A percentile compares a stretch with the other conserved stretches of the same genome.
These are phyloP conservation scores for Diaporthe sp. DNA, from an alignment of 2,329 filamentous ascomycete genomes.

Conservation along the genomic window DNA sequence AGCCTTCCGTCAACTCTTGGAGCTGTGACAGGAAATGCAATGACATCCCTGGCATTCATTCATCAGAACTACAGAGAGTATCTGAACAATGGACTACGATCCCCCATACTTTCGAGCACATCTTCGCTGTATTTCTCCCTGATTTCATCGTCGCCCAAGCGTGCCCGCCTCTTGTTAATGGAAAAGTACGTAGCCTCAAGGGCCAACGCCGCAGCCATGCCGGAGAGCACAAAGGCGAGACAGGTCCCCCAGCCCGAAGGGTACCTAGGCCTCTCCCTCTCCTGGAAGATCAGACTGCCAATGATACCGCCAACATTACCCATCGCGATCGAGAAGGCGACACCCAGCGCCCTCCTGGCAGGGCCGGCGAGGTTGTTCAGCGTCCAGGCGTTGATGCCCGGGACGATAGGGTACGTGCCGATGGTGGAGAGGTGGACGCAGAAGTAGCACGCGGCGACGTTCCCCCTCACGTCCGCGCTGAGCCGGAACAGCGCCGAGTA, in stretches of 20 bases:
- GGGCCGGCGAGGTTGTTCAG: background rate
- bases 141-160: background rate
- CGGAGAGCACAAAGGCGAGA: background rate
- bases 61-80: background rate
- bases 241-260: background rate
- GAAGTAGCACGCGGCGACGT: constrained; percentile 1
- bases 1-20: background rate
- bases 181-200: background rate
- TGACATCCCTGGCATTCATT: background rate
- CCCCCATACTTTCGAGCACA: background rate
- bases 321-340: background rate
- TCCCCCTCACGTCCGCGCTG: background rate
- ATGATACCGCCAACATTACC: background rate
- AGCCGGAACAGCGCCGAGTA: background rate
- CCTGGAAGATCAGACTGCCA: background rate
- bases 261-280: background rate
- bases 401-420: background rate
- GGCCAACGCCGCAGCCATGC: background rate
- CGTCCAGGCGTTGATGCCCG: background rate
- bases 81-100: constrained; percentile 7
- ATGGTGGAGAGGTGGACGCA: background rate
- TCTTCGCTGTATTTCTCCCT: background rate
- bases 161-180: background rate
- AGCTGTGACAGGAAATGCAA: background rate
- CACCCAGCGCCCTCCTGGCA: background rate